Evolutionary conservation across 352 stramenopile species (phyloP), one percentile per base, ranked within the genome.

Genomic region (Phytopythium cucurbitacearum): DNA sequence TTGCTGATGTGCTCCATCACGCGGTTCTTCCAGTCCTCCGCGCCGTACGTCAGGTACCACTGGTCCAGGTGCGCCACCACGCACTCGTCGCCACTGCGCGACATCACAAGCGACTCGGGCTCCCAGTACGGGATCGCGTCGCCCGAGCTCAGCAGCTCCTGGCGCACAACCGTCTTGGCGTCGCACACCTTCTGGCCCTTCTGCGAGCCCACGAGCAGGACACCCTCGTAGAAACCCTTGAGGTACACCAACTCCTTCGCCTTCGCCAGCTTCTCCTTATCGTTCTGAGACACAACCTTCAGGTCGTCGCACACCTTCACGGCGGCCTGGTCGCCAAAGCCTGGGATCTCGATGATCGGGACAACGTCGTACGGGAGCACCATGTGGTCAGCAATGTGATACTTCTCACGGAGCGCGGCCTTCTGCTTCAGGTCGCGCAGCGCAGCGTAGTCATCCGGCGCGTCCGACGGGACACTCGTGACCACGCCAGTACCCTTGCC

Each of bases 371-470:
- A 99, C 10, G 95, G 94, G 57, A 98, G 49, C 34, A 99, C 95
- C 97, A 99, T 99, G 64, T 99, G 89, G 60, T 98, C 96, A 34
- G 85, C 96, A 52, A 99, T 97, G 59, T 89, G 84, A 77, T 98
- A 99, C 85, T 99, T 99, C 51, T 97, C 94, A 53, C 97, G 92
- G 56, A 99, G 94, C 53, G 98, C 92, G 11, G 92, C 70, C 80
- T 99, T 99, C 50, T 99, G 93, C 82, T 99, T 98, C 40, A 99
- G 80, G 55, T 99, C 96, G 57, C 97, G 93, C n/a, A 99, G 85
- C 8, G 96, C 96, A 0, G 97, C 96, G 65, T 98, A 99, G 76
- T 99, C 98, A 82, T 99, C 97, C 3, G 98, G 97, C 11, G 97
- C 93, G 73, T 99, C 97, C 53, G 93, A 99, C 32, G 98, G 97